Percentiles rank a stretch among this genome's conserved stretches.
Conservation (phyloP, 208 protist species). For the Crithidia thermophila region DNA sequence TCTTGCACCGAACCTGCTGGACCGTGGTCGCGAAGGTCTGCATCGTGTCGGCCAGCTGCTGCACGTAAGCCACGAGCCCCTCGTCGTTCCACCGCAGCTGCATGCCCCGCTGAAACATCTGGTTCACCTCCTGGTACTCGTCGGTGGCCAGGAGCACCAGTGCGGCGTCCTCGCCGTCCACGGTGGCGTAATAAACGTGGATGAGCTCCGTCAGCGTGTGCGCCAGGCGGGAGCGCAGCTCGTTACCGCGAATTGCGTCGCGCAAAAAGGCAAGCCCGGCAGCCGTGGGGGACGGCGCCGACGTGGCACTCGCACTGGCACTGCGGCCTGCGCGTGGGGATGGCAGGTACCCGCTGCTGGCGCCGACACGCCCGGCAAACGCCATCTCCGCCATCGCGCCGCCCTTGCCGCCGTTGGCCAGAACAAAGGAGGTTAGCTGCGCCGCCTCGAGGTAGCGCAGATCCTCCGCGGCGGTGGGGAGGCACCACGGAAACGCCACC, state of each 20-base stretch:
- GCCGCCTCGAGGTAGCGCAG: slow-evolving; percentile 68
- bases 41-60: slow-evolving; percentile 65
- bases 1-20: slow-evolving; percentile 66
- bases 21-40: slow-evolving; percentile 57
- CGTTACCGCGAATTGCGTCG: slow-evolving; percentile 64
- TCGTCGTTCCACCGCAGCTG: slow-evolving; percentile 74
- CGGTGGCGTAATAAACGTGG: slow-evolving; percentile 67
- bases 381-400: background rate
- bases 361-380: background rate
- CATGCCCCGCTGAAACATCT: slow-evolving; percentile 57
- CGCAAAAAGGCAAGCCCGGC: slow-evolving; percentile 24
- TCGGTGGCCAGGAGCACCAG: slow-evolving; percentile 76
- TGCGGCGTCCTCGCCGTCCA: slow-evolving; percentile 78
- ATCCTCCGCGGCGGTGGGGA: slow-evolving; percentile 52
- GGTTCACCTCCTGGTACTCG: slow-evolving; percentile 73
- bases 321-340: slow-evolving; percentile 12
- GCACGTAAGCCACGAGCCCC: slow-evolving; percentile 50
- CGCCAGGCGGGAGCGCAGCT: slow-evolving; percentile 70
- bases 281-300: background rate
- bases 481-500: slow-evolving; percentile 52
- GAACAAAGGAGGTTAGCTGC: slow-evolving; percentile 31
- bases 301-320: background rate
- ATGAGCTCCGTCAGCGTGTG: slow-evolving; percentile 66
- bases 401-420: slow-evolving; percentile 16
- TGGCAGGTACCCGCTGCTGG: slow-evolving; percentile 5